Percentiles rank a stretch among this genome's conserved stretches.
Evolutionary conservation across 129 eudicot species (phyloP).

Genomic region (Oenanthe sinensis): DNA sequence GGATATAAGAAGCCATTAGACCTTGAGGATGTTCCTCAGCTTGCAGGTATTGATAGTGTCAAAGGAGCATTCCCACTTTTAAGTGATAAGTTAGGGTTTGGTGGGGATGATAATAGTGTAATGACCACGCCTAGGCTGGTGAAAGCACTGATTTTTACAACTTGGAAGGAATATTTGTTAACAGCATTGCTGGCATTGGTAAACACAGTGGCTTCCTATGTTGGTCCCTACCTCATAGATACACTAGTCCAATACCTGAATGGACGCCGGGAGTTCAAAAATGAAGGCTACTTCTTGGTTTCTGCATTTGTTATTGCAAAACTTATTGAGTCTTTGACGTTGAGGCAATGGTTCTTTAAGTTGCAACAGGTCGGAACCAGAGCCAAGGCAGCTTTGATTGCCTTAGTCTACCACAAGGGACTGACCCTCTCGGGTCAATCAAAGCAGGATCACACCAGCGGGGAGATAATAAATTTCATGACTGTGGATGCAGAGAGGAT

Average conservation of each 20-base stretch:
- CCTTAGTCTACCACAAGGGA: slow-evolving; percentile 67
- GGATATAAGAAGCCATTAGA: slow-evolving; percentile 66
- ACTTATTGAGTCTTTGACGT: slow-evolving; percentile 52
- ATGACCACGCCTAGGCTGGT: slow-evolving; percentile 49
- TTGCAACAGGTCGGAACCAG: slow-evolving; percentile 65
- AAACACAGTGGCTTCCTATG: slow-evolving; percentile 61
- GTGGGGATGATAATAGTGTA: slow-evolving; percentile 15
- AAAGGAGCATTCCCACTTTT: slow-evolving; percentile 49
- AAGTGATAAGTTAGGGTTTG: slow-evolving; percentile 22
- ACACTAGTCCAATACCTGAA: slow-evolving; percentile 68
- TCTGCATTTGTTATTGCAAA: slow-evolving; percentile 59
- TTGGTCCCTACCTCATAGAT: slow-evolving; percentile 82
- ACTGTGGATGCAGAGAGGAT: slow-evolving; percentile 87
- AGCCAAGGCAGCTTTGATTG: slow-evolving; percentile 67
- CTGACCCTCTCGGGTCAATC: slow-evolving; percentile 61
- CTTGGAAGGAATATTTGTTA: slow-evolving; percentile 49
- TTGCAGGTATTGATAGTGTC: slow-evolving; percentile 42
- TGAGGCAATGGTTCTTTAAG: slow-evolving; percentile 75
- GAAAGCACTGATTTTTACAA: slow-evolving; percentile 46
- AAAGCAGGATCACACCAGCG: slow-evolving; percentile 48
- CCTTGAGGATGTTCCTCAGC: slow-evolving; percentile 81
- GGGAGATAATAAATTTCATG: slow-evolving; percentile 86
- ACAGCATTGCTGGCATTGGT: slow-evolving; percentile 46
- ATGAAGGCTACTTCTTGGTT: slow-evolving; percentile 57
- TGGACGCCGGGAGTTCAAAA: slow-evolving; percentile 30